Percentiles rank a stretch among this genome's conserved stretches.
Evolutionary conservation across 2,329 filamentous ascomycete genomes (phyloP).

Genomic region (Waltergamsia citrina): DNA sequence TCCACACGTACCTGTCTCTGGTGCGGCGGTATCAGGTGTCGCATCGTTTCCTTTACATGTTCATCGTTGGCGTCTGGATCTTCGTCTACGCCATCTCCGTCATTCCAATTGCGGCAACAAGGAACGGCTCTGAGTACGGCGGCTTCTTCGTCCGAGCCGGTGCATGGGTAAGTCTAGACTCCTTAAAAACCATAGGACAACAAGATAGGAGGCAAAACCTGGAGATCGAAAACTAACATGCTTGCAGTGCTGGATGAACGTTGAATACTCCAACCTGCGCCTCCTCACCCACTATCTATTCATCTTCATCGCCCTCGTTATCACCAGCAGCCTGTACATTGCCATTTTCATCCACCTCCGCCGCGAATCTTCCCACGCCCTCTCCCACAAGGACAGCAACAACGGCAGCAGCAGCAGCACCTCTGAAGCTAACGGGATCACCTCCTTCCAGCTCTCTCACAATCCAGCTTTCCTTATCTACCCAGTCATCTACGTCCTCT

Average conservation of each 20-base stretch:
- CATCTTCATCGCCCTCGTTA: slow-evolving; percentile 38
- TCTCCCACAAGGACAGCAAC: no score
- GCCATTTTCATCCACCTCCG: slow-evolving; percentile 29
- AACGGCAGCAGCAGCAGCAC: slow-evolving; percentile 5
- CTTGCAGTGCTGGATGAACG: slow-evolving; percentile 57
- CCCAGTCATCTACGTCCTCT: slow-evolving; percentile 59
- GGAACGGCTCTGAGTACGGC: slow-evolving; percentile 27
- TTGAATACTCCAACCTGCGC: slow-evolving; percentile 41
- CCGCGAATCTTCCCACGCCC: slow-evolving; percentile 7
- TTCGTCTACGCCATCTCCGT: slow-evolving; percentile 50
- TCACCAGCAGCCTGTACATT: slow-evolving; percentile 28
- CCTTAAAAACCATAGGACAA: slow-evolving; percentile 5
- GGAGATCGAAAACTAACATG: no score
- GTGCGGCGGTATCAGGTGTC: slow-evolving; percentile 44
- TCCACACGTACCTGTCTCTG: slow-evolving; percentile 57
- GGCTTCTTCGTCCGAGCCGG: slow-evolving; percentile 55
- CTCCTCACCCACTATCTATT: slow-evolving; percentile 55
- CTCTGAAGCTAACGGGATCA: slow-evolving; percentile 6
- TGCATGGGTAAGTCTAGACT: slow-evolving; percentile 43
- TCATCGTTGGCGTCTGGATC: slow-evolving; percentile 42
- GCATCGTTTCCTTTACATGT: slow-evolving; percentile 36
- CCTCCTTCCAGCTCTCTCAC: slow-evolving; percentile 14
- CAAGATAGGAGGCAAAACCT: no score
- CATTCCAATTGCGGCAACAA: slow-evolving; percentile 34
- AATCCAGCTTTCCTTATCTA: slow-evolving; percentile 55